Evolutionary conservation across 1,284 basidiomycete species (phyloP).

Genomic region (Taiwanofungus camphoratus): DNA sequence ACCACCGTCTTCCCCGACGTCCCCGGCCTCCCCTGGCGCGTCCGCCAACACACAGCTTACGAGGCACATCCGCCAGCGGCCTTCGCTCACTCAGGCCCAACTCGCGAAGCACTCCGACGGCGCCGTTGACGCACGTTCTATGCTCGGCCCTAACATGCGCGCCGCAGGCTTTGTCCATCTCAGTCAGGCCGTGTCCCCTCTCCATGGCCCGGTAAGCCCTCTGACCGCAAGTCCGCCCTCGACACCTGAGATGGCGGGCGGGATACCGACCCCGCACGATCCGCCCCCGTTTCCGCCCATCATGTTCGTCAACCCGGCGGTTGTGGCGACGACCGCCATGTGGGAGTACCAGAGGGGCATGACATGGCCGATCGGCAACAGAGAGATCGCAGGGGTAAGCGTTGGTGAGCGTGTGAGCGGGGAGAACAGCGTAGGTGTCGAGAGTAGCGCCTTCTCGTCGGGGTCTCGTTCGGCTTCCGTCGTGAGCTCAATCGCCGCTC

Average conservation of each 20-base stretch:
- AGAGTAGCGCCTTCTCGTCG: neutral
- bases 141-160: constrained; percentile 28
- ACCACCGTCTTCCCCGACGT: neutral
- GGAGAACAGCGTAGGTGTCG: neutral
- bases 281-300: constrained; percentile 29
- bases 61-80: neutral
- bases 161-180: constrained; percentile 28
- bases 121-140: constrained; percentile 25
- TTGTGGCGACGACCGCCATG: constrained; percentile 15
- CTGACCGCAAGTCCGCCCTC: constrained; percentile 6
- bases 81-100: constrained; percentile 18
- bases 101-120: constrained; percentile 25
- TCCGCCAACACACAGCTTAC: neutral
- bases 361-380: constrained; percentile 1
- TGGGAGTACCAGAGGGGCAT: constrained; percentile 24
- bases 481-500: neutral
- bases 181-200: constrained; percentile 13
- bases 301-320: constrained; percentile 21
- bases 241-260: constrained; percentile 7
- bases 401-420: neutral
- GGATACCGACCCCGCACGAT: constrained; percentile 9
- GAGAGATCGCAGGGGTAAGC: neutral
- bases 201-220: constrained; percentile 3
- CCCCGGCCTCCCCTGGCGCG: constrained; percentile 2
- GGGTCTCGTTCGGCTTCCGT: neutral